Conservation (phyloP, 1,284 basidiomycete genomes). For the Tylopilus sp. region DNA sequence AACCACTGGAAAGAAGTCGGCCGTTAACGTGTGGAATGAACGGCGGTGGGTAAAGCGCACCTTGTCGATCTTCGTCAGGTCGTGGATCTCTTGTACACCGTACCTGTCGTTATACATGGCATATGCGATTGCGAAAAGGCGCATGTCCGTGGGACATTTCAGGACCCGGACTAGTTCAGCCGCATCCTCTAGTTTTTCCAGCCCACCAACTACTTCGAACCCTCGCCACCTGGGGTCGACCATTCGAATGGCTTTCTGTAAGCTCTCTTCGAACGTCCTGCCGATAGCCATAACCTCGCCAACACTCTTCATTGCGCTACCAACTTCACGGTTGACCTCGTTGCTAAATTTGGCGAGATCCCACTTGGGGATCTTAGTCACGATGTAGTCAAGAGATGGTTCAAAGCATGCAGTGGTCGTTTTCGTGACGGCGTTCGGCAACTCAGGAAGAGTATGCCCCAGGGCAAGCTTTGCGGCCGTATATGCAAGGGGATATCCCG, state of each 20-base stretch:
- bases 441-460: constrained; percentile 95
- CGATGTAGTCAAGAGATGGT: constrained; percentile 99
- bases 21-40: neutral
- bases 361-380: constrained; percentile 99
- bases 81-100: constrained; percentile 85
- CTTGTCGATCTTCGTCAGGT: constrained; percentile 97
- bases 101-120: constrained; percentile 96
- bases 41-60: constrained; percentile 34
- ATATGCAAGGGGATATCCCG: constrained; percentile 98
- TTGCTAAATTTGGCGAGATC: constrained; percentile 95
- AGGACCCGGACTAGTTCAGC: constrained; percentile 82
- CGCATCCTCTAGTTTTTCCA: constrained; percentile 50
- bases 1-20: constrained; percentile 68
- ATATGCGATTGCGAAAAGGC: constrained; percentile 95
- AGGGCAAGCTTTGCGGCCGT: constrained; percentile 99
- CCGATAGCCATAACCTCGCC: constrained; percentile 99
- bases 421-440: constrained; percentile 99
- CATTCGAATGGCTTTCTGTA: constrained; percentile 98
- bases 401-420: constrained; percentile 99
- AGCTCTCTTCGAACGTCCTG: constrained; percentile 96
- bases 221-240: constrained; percentile 89
- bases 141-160: constrained; percentile 80
- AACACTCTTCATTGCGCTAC: constrained; percentile 98
- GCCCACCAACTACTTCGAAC: constrained; percentile 66
- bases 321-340: constrained; percentile 93